Evolutionary conservation across 352 stramenopile species (phyloP).

Genomic region (Phytophthora crassamura): DNA sequence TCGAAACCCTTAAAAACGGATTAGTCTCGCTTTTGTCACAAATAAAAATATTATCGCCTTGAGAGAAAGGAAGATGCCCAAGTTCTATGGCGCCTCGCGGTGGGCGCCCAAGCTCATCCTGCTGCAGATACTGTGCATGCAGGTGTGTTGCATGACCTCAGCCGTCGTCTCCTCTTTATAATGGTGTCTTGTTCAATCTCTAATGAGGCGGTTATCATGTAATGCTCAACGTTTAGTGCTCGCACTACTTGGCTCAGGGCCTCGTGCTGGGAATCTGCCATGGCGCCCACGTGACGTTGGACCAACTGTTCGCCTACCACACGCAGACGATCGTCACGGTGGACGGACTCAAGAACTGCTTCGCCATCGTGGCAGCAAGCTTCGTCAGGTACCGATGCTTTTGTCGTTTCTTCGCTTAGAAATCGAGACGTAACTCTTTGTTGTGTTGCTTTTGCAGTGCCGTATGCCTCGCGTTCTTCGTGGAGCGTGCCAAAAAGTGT

Average conservation of each 20-base stretch:
- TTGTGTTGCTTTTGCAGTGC: slow-evolving; percentile 43
- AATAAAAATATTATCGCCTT: slow-evolving; percentile 9
- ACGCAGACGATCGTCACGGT: slow-evolving; percentile 76
- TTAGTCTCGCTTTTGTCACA: neutral
- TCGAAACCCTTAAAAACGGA: no score
- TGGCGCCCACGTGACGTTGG: slow-evolving; percentile 65
- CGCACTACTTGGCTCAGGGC: slow-evolving; percentile 81
- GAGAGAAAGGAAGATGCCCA: slow-evolving; percentile 55
- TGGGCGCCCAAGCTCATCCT: slow-evolving; percentile 91
- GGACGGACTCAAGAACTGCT: slow-evolving; percentile 84
- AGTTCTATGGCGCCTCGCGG: slow-evolving; percentile 81
- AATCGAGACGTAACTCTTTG: slow-evolving; percentile 5
- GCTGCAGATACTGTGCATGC: slow-evolving; percentile 88
- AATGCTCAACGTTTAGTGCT: slow-evolving; percentile 51
- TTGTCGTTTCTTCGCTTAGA: neutral
- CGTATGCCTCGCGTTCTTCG: slow-evolving; percentile 78
- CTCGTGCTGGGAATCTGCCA: slow-evolving; percentile 83
- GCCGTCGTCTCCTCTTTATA: neutral
- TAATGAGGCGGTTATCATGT: neutral
- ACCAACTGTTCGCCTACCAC: slow-evolving; percentile 89
- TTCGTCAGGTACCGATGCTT: slow-evolving; percentile 45
- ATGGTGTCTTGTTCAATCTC: neutral
- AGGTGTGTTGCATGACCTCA: slow-evolving; percentile 48
- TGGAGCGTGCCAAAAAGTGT: slow-evolving; percentile 92
- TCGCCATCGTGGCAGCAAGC: slow-evolving; percentile 66